Base-by-base conservation (phyloP, 2,329 filamentous ascomycete genomes). In the Cadophora malorum region DNA sequence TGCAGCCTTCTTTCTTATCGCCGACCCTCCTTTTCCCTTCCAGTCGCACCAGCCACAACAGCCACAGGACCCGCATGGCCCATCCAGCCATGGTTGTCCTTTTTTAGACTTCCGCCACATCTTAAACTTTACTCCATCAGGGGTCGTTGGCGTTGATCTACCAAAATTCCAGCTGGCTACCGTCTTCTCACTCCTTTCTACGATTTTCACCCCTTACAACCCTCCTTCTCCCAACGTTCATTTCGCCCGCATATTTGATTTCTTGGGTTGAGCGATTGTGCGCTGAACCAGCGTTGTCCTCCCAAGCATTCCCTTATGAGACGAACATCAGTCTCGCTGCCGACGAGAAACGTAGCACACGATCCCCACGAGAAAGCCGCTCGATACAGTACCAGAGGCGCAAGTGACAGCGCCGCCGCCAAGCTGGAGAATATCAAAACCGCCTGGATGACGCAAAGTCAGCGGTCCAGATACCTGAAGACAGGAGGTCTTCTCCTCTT, bases 331-430 rank as follows among this genome's bases (percentile, higher is more conserved):
- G 85, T 88, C 69, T 89, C 88, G 76, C 79, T 89, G 79, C 86
- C 87, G 78, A 88, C 85, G 47, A 86, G 87, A 80, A 85, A 87
- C 76, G 79, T 82, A 76, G 83, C 81, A 75, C 81, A 83, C 84
- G 88, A 90, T 76, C 87, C 86, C 70, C 80, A 87, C 86, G 88
- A 90, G 80, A 90, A 90, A 77, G 84, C 85, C 75, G 86, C 82
- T 76, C 85, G 88, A 75, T 90, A 90, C 81, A 73, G 67, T 80
- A 81, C 74, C 73, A 81, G 74, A 80, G 82, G 73, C 81, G 80
- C 76, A 80, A 82, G 74, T 64, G 49, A 70, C 50, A 71, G 73
- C 68, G 71, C 72, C 71, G 77, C 79, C 75, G 81, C 81, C 75
- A 79, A 84, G 68, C 79, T 88, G 78, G 81, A 83, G 79, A 86